A percentile compares a stretch with the other conserved stretches of the same genome.
phyloP scores from a whole-genome alignment of 768 basidiomycete species.

The Hygrocybe punicea region DNA sequence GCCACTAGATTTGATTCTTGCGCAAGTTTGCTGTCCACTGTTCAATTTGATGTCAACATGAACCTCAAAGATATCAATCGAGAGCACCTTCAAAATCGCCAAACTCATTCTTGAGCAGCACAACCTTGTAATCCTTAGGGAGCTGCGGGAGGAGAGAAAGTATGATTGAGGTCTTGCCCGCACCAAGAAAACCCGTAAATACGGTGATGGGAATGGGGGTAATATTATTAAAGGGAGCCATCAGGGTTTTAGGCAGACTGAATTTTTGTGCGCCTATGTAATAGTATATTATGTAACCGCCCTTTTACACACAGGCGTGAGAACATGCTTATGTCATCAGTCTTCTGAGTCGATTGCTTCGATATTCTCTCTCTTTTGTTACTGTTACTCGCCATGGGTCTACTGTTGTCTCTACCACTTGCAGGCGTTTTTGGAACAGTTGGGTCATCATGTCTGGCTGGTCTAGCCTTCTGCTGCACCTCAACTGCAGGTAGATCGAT shows the following conservation, averaged over 20 bases:
- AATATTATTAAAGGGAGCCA: no score
- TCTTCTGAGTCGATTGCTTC: no score
- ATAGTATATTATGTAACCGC: no score
- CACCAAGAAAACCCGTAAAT: slow-evolving; percentile 91
- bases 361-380: no score
- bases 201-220: slow-evolving; percentile 82
- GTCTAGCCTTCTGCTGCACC: slow-evolving; percentile 81
- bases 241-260: no score
- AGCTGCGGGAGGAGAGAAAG: slow-evolving; percentile 78
- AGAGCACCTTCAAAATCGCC: slow-evolving; percentile 81
- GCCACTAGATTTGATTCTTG: slow-evolving; percentile 78
- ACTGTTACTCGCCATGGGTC: slow-evolving; percentile 58
- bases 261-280: no score
- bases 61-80: background rate
- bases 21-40: slow-evolving; percentile 90
- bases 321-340: no score
- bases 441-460: slow-evolving; percentile 79
- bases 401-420: slow-evolving; percentile 69
- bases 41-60: background rate
- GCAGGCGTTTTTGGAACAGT: slow-evolving; percentile 66
- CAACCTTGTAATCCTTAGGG: slow-evolving; percentile 82
- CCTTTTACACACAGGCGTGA: no score
- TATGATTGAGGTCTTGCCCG: slow-evolving; percentile 78
- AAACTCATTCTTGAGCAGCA: slow-evolving; percentile 94
- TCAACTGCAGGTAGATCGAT: slow-evolving; percentile 70